These are phyloP conservation scores for Betula pendula DNA, from an alignment of 306 rosid species.

Conservation along the genomic window DNA sequence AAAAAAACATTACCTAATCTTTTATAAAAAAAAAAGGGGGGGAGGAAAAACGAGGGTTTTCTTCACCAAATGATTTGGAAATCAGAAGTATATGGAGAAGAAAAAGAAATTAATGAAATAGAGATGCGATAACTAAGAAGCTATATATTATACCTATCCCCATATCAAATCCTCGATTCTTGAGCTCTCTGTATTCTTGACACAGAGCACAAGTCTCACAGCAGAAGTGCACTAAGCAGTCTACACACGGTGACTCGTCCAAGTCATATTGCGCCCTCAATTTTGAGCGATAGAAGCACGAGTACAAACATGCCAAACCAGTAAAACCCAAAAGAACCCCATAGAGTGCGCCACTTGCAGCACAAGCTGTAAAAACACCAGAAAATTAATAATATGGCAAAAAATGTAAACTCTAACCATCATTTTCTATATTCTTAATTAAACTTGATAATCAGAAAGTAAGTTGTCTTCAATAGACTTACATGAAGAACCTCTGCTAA, in stretches of 20 bases:
- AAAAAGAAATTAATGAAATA: neutral
- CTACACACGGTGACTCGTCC: slow-evolving; percentile 70
- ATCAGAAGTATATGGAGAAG: neutral
- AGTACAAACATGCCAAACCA: slow-evolving; percentile 58
- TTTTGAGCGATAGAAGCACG: slow-evolving; percentile 54
- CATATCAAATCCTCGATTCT: slow-evolving; percentile 58
- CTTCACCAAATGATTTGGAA: slow-evolving; percentile 2
- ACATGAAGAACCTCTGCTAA: slow-evolving; percentile 49
- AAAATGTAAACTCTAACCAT: neutral
- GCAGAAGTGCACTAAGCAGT: slow-evolving; percentile 67
- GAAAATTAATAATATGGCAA: neutral
- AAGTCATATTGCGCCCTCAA: slow-evolving; percentile 61
- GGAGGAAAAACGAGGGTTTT: neutral
- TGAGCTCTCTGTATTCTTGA: slow-evolving; percentile 76
- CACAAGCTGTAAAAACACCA: slow-evolving; percentile 42
- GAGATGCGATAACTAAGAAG: neutral
- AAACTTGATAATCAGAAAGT: neutral
- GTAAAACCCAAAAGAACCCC: slow-evolving; percentile 31
- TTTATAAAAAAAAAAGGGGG: neutral
- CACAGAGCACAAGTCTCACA: slow-evolving; percentile 67
- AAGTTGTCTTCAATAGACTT: slow-evolving; percentile 25
- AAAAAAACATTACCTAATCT: too few species aligned
- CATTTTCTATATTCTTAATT: neutral
- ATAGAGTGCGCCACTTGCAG: slow-evolving; percentile 36
- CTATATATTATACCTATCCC: slow-evolving; percentile 49